These are phyloP conservation scores for Blastocystis sp. DNA, from an alignment of 352 stramenopile species.

Conservation along the genomic window DNA sequence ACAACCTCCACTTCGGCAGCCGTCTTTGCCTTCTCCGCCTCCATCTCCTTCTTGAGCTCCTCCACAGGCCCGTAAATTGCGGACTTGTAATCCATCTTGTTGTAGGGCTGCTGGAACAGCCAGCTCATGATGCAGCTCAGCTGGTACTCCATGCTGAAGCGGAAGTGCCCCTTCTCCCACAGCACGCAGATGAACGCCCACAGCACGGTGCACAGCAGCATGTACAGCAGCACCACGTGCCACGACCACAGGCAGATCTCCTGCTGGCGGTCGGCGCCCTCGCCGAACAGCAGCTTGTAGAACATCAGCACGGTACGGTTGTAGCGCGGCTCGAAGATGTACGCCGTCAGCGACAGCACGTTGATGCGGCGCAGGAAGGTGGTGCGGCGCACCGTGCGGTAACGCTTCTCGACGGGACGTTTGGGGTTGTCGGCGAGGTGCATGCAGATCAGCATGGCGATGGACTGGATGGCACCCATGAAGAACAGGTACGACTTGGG, in stretches of 20 bases:
- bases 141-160: constrained; percentile 54
- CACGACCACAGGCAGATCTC: constrained; percentile 34
- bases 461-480: too few species aligned
- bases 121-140: constrained; percentile 14
- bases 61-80: constrained; percentile 49
- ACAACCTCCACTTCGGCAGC: neutral
- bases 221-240: constrained; percentile 29
- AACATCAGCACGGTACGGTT: constrained; percentile 9
- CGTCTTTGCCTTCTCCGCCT: neutral
- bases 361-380: constrained; percentile 9
- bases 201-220: neutral
- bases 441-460: too few species aligned
- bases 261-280: constrained; percentile 6
- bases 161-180: constrained; percentile 42
- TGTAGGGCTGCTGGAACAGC: constrained; percentile 50
- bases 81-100: constrained; percentile 61
- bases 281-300: constrained; percentile 54
- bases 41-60: neutral
- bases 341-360: constrained; percentile 39
- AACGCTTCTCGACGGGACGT: too few species aligned
- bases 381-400: neutral
- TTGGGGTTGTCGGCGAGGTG: too few species aligned
- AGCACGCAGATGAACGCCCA: neutral
- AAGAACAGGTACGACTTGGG: too few species aligned
- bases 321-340: constrained; percentile 21